Evolutionary conservation across 495 filamentous ascomycete genomes (phyloP), one percentile per base, ranked within the genome.

Genomic region (Aspergillus heteromorphus): DNA sequence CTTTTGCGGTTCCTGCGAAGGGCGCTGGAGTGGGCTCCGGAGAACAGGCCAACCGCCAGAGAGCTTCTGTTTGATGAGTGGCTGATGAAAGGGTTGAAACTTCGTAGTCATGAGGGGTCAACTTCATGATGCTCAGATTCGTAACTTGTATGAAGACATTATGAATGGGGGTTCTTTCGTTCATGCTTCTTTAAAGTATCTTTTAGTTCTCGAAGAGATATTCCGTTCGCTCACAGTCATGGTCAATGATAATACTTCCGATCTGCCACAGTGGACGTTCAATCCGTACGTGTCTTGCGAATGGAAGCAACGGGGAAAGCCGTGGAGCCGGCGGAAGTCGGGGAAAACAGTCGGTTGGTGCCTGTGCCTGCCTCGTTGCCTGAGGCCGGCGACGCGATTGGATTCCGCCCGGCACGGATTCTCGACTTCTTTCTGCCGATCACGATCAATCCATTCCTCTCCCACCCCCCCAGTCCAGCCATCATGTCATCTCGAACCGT

Each of bases 11-110:
- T 75, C 54, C 62, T 78, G 29, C 45, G 62, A 18, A 58, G 38
- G 49, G 73, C 75, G 58, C 54, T 81, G 42, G 68, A 71, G 47
- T 79, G 76, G 75, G 57, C 62, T 10, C 75, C 75, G 7, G 55
- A 66, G 29, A 59, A 76, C 10, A 60, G 75, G 11, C 63, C 61
- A 31, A 72, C 70, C 14, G 75, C 77, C 6, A 54, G 62, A 41
- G 64, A 72, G 50, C 53, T 79, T 6, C 54, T 74, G 23, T 59
- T 67, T 0, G 67, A 79, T 57, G 62, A 61, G 38, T 78, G 73
- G 74, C 36, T 78, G 41, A 66, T 66, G 57, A 60, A 58, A 54
- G 57, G 59, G 13, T 38, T 23, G 2, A 20, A 48, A 14, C n/a
- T 38, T n/a, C 34, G 34, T n/a, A 38, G n/a, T n/a, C 34, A 5